phyloP scores from a whole-genome alignment of 768 basidiomycete species.

The Austroboletus eburneus region DNA sequence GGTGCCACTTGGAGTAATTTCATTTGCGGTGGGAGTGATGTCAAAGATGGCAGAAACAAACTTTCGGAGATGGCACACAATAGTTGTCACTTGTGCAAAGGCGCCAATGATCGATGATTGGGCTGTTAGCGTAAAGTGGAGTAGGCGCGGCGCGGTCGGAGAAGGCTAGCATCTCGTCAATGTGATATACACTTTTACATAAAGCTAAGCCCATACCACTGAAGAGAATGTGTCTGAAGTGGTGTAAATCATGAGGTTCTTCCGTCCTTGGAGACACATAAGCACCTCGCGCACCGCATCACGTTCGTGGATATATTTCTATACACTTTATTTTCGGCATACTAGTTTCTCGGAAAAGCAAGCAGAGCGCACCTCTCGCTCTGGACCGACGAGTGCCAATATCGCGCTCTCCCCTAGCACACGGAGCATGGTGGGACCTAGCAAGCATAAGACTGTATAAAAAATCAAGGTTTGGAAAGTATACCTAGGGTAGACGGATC shows the following conservation, averaged over 20 bases:
- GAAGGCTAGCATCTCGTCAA: constrained; percentile 37
- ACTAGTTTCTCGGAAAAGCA: background rate
- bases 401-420: constrained; percentile 36
- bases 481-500: constrained; percentile 72
- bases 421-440: constrained; percentile 46
- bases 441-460: background rate
- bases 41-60: constrained; percentile 52
- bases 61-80: constrained; percentile 55
- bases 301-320: constrained; percentile 72
- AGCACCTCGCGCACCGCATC: constrained; percentile 76
- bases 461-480: constrained; percentile 2
- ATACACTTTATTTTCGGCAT: background rate
- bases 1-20: constrained; percentile 22
- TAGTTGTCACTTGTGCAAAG: constrained; percentile 58
- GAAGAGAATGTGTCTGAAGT: constrained; percentile 32
- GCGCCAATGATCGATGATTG: constrained; percentile 61
- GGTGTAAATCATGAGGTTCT: constrained; percentile 50
- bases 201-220: constrained; percentile 21
- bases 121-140: constrained; percentile 63
- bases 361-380: constrained; percentile 36
- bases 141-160: constrained; percentile 51
- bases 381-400: constrained; percentile 37
- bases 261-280: constrained; percentile 69
- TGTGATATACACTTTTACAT: background rate
- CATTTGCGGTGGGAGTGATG: constrained; percentile 15